A percentile compares a stretch with the other conserved stretches of the same genome.
These are phyloP conservation scores for Colletotrichum scovillei DNA, from an alignment of 2,329 filamentous ascomycete species.

Conservation along the genomic window DNA sequence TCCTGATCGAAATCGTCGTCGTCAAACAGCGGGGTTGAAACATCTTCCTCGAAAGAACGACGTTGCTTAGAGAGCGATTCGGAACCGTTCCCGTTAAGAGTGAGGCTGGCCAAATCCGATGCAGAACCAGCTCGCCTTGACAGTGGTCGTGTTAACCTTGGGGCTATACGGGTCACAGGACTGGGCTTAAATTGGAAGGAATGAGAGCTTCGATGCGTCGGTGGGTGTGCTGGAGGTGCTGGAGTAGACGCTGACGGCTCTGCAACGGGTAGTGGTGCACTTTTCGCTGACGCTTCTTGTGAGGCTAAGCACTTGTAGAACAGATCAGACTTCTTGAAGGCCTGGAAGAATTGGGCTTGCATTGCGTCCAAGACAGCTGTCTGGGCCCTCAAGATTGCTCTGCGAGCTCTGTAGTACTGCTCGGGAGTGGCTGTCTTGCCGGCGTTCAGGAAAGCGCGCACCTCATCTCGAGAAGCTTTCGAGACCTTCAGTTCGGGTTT, in stretches of 20 bases:
- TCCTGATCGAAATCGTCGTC: slow-evolving; percentile 84
- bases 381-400: slow-evolving; percentile 84
- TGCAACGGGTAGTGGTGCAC: slow-evolving; percentile 8
- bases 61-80: slow-evolving; percentile 60
- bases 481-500: slow-evolving; percentile 85
- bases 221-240: slow-evolving; percentile 16
- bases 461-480: slow-evolving; percentile 73
- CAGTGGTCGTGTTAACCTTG: slow-evolving; percentile 54
- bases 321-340: slow-evolving; percentile 91
- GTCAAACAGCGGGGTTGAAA: slow-evolving; percentile 73
- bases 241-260: slow-evolving; percentile 10
- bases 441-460: slow-evolving; percentile 82
- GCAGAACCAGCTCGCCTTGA: slow-evolving; percentile 58
- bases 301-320: slow-evolving; percentile 97
- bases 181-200: slow-evolving; percentile 58
- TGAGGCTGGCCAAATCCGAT: slow-evolving; percentile 56
- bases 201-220: slow-evolving; percentile 41
- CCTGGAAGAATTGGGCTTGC: slow-evolving; percentile 81
- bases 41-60: slow-evolving; percentile 76
- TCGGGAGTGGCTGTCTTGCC: slow-evolving; percentile 80
- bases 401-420: slow-evolving; percentile 86
- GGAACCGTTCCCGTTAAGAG: slow-evolving; percentile 50
- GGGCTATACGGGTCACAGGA: slow-evolving; percentile 55
- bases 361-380: slow-evolving; percentile 86
- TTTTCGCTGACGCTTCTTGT: slow-evolving; percentile 72